Evolutionary conservation across 2,329 filamentous ascomycete species (phyloP), one percentile per base, ranked within the genome.

Genomic region (Colletotrichum noveboracense): DNA sequence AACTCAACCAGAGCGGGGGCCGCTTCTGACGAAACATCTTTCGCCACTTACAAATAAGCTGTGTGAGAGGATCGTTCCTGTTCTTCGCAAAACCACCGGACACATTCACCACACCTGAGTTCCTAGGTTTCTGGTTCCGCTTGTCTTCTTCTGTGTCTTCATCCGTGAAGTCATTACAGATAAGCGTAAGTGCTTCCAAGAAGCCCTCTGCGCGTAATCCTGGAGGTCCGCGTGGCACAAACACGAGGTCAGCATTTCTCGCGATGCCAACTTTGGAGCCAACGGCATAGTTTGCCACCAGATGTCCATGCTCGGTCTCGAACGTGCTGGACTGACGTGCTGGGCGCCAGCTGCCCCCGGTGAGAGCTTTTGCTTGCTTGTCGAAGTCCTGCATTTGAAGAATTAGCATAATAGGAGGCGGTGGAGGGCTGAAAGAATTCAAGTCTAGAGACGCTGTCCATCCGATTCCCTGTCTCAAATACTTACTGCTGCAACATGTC

Each of bases 371-470:
- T 43, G 38, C 18, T 43, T 43, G 18, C 9, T 43, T 43, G 8
- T n/a, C 5, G 38, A 43, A 43, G 18, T 43, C 38, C 38, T 43
- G 8, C 18, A 4, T 43, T 43, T 43, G 38, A 16, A 0, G 7
- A 43, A 8, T 43, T 10, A 43, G 38, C 16, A 6, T n/a, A 6
- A 3, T 43, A 6, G 38, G 38, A n/a, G 18, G 18, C 16, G 38
- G 16, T 0, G 16, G 16, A n/a, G 38, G 18, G 18, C 16, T 43
- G 2, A 43, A 43, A n/a, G 5, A 43, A 18, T 9, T 0, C 14
- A 43, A 43, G 38, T 18, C 16, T 43, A 10, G 36, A 38, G 36
- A 38, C 7, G 0, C 36, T 38, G 4, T 38, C 2, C 7, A 38
- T 38, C 7, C 7, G 36, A 18, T 38, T 16, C 14, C 14, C 36